Percentiles rank a stretch among this genome's conserved stretches.
phyloP scores from a whole-genome alignment of 2,329 filamentous ascomycete species.

The Aspergillus candidus region DNA sequence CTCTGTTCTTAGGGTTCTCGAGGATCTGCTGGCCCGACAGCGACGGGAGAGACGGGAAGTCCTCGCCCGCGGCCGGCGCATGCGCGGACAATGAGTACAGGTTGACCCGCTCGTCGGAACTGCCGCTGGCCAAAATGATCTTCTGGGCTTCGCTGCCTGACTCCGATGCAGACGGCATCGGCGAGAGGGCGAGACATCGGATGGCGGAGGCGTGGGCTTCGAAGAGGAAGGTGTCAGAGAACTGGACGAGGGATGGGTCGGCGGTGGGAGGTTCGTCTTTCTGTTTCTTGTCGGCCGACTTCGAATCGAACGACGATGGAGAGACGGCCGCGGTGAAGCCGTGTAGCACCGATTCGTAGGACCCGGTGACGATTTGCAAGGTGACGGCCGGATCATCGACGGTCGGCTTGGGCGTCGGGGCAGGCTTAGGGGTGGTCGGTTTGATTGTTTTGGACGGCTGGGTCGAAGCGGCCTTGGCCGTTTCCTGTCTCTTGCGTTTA shows the following conservation, averaged over 20 bases:
- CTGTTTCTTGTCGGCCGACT: conserved; percentile 17
- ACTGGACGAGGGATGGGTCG: conserved; percentile 48
- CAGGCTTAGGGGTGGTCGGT: conserved; percentile 12
- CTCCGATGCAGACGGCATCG: conserved; percentile 52
- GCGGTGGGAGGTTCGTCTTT: conserved; percentile 9
- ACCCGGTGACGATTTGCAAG: conserved; percentile 87
- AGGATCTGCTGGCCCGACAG: conserved; percentile 67
- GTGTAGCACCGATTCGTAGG: conserved; percentile 89
- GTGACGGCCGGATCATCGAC: conserved; percentile 42
- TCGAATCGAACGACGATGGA: conserved; percentile 19
- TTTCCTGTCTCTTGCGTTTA: conserved; percentile 41
- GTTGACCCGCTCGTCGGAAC: conserved; percentile 91
- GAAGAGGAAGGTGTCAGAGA: conserved; percentile 92
- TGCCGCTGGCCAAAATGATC: conserved; percentile 81
- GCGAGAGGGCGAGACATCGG: conserved; percentile 80
- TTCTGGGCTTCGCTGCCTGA: conserved; percentile 60
- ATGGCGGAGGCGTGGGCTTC: conserved; percentile 87
- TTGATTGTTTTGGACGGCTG: conserved; percentile 31
- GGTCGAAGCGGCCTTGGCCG: conserved; percentile 19
- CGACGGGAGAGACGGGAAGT: conserved; percentile 57
- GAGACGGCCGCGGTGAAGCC: conserved; percentile 74
- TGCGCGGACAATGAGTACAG: conserved; percentile 80
- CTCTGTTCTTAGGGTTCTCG: conserved; percentile 80
- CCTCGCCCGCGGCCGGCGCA: conserved; percentile 51
- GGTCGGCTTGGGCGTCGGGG: conserved; percentile 13